Conservation (phyloP, 768 basidiomycete species). For the Podaxis sp. region DNA sequence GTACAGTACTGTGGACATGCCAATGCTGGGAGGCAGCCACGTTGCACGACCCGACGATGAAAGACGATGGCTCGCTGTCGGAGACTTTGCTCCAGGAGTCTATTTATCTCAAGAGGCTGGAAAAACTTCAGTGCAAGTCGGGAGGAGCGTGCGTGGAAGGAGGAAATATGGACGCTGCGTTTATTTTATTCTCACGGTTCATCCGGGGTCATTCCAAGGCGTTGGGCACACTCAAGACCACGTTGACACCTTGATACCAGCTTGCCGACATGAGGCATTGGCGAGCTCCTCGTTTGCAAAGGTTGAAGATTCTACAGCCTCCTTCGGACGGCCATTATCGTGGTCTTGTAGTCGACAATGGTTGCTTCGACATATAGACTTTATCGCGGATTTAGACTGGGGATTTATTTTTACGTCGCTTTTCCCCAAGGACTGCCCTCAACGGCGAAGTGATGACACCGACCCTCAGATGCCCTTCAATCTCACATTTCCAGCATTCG, state of each 20-base stretch:
- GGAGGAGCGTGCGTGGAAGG: background rate
- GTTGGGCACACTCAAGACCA: background rate
- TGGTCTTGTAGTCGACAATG: background rate
- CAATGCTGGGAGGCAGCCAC: too few species aligned
- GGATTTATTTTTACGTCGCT: background rate
- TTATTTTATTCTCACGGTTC: background rate
- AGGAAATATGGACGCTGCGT: background rate
- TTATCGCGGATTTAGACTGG: background rate
- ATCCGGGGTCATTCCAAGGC: background rate
- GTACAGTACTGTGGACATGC: too few species aligned
- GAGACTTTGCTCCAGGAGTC: background rate
- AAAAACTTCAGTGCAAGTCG: background rate
- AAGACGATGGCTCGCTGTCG: background rate
- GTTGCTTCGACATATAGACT: background rate
- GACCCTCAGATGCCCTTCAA: background rate
- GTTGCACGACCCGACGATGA: background rate
- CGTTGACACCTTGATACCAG: background rate
- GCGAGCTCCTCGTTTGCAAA: background rate
- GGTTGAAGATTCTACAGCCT: background rate
- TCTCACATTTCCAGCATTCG: too few species aligned
- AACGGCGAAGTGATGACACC: background rate
- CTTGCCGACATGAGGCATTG: background rate
- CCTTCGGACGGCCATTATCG: background rate
- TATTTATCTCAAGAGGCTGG: background rate
- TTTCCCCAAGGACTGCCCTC: background rate